Evolutionary conservation across 805 yeast genomes (phyloP), one percentile per base, ranked within the genome.

Genomic region (Sporopachydermia quercuum): DNA sequence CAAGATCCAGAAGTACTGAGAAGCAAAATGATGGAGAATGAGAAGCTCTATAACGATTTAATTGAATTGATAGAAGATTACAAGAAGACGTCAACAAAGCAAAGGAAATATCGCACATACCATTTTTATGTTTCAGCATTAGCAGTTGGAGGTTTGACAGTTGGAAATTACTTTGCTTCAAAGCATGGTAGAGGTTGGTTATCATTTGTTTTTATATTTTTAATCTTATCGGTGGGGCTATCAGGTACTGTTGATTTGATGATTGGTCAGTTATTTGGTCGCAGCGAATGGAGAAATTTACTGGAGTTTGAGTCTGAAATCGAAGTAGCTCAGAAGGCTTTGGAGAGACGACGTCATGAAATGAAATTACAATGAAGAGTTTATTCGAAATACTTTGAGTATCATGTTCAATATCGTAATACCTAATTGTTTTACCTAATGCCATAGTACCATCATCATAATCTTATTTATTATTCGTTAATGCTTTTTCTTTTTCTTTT

Each of bases 211-310:
- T 68, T 85, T 55, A 65, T 75, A 14, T 45, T 83, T 2, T 64
- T 67, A 3, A 68, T 81, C 1, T 62, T 72, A 0, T 47, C 74
- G 0, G 54, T 85, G 2, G 66, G 76, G 0, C 65, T 75, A 2
- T 67, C 87, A 0, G 96, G 95, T 0, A 60, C 71, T 0, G 54
- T 80, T 1, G 77, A 85, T 52, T 94, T 94, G 0, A 51, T 83
- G 41, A 80, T 91, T 36, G 87, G 89, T 34, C 70, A 66, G 42
- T 52, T 85, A 19, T 89, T 87, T 53, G 93, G 94, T 1, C 65
- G 85, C 23, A 67, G 74, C n/a, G 98, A 91, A 53, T 55, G 63
- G 39, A 63, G 97, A 37, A 89, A 87, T 1, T 57, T 91, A 37
- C 61, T 59, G 16, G 97, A 89, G 58, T 85, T 85, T 3, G 69